Conservation (phyloP, 2,329 filamentous ascomycete genomes). For the Periconia digitata region DNA sequence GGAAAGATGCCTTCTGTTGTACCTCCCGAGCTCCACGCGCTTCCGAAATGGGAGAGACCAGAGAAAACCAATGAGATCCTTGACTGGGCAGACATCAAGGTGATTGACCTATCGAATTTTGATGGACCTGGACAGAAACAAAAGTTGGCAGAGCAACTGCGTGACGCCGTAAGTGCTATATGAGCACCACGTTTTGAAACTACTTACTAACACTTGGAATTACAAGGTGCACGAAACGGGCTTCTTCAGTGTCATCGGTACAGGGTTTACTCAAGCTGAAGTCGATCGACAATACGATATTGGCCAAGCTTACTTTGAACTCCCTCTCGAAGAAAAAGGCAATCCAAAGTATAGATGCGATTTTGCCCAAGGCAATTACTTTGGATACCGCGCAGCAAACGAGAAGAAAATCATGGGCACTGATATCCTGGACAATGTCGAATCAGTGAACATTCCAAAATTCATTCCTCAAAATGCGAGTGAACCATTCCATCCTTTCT, state of each 20-base stretch:
- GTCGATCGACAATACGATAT: constrained; percentile 36
- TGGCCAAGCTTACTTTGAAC: constrained; percentile 33
- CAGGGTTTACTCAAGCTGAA: constrained; percentile 32
- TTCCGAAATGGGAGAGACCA: constrained; percentile 31
- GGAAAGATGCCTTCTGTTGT: constrained; percentile 26
- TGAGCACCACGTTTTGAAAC: background rate
- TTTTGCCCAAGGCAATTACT: constrained; percentile 33
- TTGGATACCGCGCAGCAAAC: constrained; percentile 33
- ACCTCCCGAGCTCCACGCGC: constrained; percentile 12
- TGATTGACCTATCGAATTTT: constrained; percentile 51
- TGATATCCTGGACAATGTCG: constrained; percentile 35
- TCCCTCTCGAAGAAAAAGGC: constrained; percentile 31
- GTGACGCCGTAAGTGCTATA: constrained; percentile 50
- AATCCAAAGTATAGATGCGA: constrained; percentile 32
- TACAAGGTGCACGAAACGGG: constrained; percentile 31
- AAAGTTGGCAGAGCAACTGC: constrained; percentile 55
- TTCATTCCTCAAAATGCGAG: constrained; percentile 27
- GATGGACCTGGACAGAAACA: constrained; percentile 58
- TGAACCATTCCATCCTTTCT: constrained; percentile 30
- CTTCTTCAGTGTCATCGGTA: constrained; percentile 35
- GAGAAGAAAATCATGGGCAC: constrained; percentile 37
- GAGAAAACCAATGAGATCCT: constrained; percentile 24
- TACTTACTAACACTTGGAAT: background rate
- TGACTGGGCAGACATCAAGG: constrained; percentile 33
- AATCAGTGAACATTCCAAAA: constrained; percentile 37